Conservation (phyloP, 352 stramenopile genomes). For the Globisporangium canariense region DNA sequence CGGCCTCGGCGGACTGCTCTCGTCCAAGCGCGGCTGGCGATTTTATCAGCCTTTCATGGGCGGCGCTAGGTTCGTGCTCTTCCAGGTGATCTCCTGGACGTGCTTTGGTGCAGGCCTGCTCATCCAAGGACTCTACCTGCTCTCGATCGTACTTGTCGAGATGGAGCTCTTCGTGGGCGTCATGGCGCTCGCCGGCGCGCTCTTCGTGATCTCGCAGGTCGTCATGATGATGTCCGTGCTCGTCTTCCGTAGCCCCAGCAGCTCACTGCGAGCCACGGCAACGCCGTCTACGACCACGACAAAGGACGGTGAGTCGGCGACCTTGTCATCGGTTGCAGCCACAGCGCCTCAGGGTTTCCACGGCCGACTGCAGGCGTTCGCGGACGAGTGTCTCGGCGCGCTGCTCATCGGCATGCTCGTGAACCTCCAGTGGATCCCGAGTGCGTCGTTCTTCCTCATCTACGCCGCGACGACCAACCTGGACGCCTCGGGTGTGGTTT, state of each 20-base stretch:
- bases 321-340: constrained; percentile 5
- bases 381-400: constrained; percentile 50
- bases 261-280: constrained; percentile 10
- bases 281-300: constrained; percentile 8
- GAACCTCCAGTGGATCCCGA: constrained; percentile 70
- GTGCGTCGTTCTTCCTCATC: constrained; percentile 45
- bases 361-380: constrained; percentile 36
- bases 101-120: constrained; percentile 69
- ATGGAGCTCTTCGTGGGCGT: constrained; percentile 76
- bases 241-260: constrained; percentile 38
- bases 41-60: constrained; percentile 85
- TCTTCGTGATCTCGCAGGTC: constrained; percentile 69
- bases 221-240: constrained; percentile 83
- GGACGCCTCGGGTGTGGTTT: constrained; percentile 23
- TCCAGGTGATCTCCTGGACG: constrained; percentile 77
- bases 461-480: constrained; percentile 51
- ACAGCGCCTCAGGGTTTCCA: constrained; percentile 19
- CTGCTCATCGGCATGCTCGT: constrained; percentile 46
- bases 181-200: constrained; percentile 54
- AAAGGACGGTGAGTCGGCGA: constrained; percentile 1
- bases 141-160: constrained; percentile 77
- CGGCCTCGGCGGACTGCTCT: constrained; percentile 66
- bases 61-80: constrained; percentile 68
- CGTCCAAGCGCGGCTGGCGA: constrained; percentile 70
- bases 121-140: constrained; percentile 69